These are phyloP conservation scores for Candida khao-thaluensis DNA, from an alignment of 805 yeast genomes.

Conservation along the genomic window DNA sequence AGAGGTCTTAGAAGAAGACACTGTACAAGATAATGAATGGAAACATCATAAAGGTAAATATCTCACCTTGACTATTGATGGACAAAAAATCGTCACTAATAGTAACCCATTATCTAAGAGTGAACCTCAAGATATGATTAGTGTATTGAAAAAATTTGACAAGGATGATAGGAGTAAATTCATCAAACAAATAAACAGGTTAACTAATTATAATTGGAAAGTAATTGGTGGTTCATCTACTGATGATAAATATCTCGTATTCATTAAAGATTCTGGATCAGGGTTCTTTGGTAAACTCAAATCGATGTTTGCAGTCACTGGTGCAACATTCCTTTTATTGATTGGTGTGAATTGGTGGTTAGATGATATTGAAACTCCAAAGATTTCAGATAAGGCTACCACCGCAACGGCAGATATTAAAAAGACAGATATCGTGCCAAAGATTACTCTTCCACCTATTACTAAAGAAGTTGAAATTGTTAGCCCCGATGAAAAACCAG, in stretches of 20 bases:
- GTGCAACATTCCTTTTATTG: conserved; percentile 23
- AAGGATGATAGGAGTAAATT: conserved; percentile 34
- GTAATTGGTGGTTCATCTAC: conserved; percentile 46
- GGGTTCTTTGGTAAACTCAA: conserved; percentile 16
- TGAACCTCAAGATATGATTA: conserved; percentile 39
- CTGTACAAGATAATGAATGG: neutral
- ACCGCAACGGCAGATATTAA: no score
- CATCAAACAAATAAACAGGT: conserved; percentile 35
- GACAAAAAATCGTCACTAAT: conserved; percentile 30
- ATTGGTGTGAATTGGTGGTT: conserved; percentile 23
- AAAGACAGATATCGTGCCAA: no score
- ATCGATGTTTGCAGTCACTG: conserved; percentile 25
- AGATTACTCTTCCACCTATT: no score
- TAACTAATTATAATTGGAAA: conserved; percentile 50
- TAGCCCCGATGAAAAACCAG: no score
- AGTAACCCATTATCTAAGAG: conserved; percentile 34
- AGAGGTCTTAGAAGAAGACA: neutral
- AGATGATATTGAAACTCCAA: conserved; percentile 11
- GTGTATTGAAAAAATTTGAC: conserved; percentile 36
- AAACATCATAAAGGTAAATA: conserved; percentile 20
- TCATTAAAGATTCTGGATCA: conserved; percentile 9
- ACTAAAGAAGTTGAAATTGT: no score
- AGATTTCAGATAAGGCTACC: no score
- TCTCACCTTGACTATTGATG: conserved; percentile 33
- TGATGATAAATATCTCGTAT: conserved; percentile 15